These are phyloP conservation scores for Lophium mytilinum DNA, from an alignment of 495 filamentous ascomycete species.

Conservation along the genomic window DNA sequence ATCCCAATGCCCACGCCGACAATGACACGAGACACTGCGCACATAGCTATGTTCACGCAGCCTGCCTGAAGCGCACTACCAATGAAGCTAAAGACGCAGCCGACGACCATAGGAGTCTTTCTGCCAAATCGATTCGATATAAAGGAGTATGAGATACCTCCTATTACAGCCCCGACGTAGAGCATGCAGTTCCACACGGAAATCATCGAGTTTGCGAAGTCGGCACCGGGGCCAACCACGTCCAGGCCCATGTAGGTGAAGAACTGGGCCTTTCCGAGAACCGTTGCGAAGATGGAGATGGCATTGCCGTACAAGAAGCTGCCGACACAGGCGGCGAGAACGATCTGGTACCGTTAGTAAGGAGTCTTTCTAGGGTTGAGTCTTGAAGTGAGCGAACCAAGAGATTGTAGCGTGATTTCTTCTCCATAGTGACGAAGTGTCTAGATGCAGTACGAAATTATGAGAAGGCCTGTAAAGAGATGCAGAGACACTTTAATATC, in stretches of 20 bases:
- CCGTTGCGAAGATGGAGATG: background rate
- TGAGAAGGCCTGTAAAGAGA: too few species aligned
- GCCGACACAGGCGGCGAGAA: background rate
- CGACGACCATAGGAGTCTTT: background rate
- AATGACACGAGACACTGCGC: background rate
- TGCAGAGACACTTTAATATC: too few species aligned
- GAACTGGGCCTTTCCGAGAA: background rate
- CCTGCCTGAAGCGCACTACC: background rate
- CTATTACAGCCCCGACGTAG: background rate
- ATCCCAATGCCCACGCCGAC: background rate
- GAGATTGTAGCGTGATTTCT: background rate
- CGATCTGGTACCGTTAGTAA: background rate
- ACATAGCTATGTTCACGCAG: background rate
- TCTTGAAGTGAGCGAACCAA: background rate
- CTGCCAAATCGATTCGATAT: background rate
- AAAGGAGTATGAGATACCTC: background rate
- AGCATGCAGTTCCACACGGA: background rate
- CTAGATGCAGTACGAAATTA: too few species aligned
- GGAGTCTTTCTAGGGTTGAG: background rate
- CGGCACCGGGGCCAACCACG: background rate
- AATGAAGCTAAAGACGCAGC: background rate
- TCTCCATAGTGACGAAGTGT: background rate
- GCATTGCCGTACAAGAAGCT: background rate
- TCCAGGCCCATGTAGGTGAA: background rate
- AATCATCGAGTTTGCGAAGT: background rate